Percentiles rank a stretch among this genome's conserved stretches.
phyloP scores from a whole-genome alignment of 495 filamentous ascomycete species.

The Aspergillus bridgeri region DNA sequence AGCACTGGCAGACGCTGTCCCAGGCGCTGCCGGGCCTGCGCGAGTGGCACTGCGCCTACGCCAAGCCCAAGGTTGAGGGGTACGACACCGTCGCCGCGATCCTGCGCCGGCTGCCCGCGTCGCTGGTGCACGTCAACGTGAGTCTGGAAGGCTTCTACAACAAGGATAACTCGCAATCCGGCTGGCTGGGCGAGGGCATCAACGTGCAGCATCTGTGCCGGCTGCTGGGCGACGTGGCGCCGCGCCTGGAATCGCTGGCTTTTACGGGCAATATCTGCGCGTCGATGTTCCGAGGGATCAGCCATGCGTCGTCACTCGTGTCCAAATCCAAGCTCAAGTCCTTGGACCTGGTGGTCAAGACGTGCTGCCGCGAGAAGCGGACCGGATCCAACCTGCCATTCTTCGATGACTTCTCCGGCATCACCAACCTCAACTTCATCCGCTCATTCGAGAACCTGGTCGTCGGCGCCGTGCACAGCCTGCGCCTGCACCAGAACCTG shows the following conservation, averaged over 20 bases:
- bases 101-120: slow-evolving; percentile 47
- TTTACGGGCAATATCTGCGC: slow-evolving; percentile 67
- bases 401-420: slow-evolving; percentile 56
- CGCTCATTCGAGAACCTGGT: slow-evolving; percentile 62
- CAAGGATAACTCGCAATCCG: slow-evolving; percentile 45
- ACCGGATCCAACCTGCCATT: slow-evolving; percentile 23
- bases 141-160: slow-evolving; percentile 65
- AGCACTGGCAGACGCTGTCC: slow-evolving; percentile 59
- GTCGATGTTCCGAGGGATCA: slow-evolving; percentile 51
- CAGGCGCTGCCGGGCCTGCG: slow-evolving; percentile 59
- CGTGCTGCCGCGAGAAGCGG: slow-evolving; percentile 56
- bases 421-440: slow-evolving; percentile 66
- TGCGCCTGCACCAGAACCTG: slow-evolving; percentile 51
- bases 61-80: slow-evolving; percentile 63
- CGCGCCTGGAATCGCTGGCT: slow-evolving; percentile 57
- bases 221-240: slow-evolving; percentile 51
- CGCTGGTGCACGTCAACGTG: slow-evolving; percentile 59
- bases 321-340: slow-evolving; percentile 49
- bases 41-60: slow-evolving; percentile 71
- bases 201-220: slow-evolving; percentile 50
- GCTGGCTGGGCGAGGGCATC: slow-evolving; percentile 18
- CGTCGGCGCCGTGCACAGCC: slow-evolving; percentile 53
- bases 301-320: slow-evolving; percentile 22
- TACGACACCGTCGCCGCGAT: slow-evolving; percentile 62
- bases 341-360: slow-evolving; percentile 66